Evolutionary conservation across 73 alveolate species (phyloP).

Genomic region (Paramecium tetraurelia): DNA sequence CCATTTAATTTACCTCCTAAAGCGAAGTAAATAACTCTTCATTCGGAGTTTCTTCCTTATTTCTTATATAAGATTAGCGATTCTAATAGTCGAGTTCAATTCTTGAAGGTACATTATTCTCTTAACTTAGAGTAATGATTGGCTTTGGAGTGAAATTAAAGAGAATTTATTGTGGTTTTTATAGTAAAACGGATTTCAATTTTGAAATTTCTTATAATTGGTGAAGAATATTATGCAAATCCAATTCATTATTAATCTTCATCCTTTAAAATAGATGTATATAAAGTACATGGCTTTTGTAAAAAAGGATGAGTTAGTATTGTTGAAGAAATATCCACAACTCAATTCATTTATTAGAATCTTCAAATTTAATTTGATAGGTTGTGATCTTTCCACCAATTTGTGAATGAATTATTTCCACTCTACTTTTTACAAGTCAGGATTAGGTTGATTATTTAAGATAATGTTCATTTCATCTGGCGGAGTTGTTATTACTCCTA

Average conservation of each 20-base stretch:
- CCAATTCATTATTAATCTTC: not conserved
- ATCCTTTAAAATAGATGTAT: not conserved
- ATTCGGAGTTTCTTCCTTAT: not conserved
- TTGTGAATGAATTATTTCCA: not conserved
- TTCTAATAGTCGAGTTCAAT: not conserved
- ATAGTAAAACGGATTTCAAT: not conserved
- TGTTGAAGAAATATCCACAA: slow-evolving; percentile 19
- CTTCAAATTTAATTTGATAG: not conserved
- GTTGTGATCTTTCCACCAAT: not conserved
- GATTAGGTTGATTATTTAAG: not conserved
- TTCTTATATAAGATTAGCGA: not conserved
- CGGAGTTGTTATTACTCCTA: not conserved
- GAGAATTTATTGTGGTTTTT: not conserved
- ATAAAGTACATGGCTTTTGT: not conserved
- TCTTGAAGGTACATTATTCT: not conserved
- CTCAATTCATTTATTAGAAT: not conserved
- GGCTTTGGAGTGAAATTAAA: slow-evolving; percentile 9
- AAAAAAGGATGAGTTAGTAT: not conserved
- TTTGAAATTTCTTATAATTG: not conserved
- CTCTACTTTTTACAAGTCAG: not conserved
- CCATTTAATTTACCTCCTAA: not conserved
- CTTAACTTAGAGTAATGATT: not conserved
- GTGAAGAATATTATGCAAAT: not conserved
- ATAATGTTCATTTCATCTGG: not conserved
- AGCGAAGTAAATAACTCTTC: not conserved